Evolutionary conservation across 139 green algal species (phyloP), one percentile per base, ranked within the genome.

Genomic region (Zygnema circumcarinatum): DNA sequence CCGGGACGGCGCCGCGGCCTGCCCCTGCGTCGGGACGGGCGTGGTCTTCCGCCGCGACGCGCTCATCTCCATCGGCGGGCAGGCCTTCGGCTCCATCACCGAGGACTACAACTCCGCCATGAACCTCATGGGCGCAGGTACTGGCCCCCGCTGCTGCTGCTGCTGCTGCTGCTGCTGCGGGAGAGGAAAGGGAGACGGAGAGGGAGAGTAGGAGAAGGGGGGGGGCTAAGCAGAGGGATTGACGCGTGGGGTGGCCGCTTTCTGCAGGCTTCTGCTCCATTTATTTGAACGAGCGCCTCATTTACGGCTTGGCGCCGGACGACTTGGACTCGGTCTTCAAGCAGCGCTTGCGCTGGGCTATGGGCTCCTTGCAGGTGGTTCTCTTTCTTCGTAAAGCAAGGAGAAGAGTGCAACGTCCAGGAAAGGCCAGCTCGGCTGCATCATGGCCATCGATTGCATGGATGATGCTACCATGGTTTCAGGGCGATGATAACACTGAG

Each of bases 101-200:
- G 83, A 88, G 83, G 83, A 88, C 73, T 88, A 85, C 68, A 87
- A 87, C 68, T 41, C 67, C 11, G 81, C 81, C 2, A 87, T 87
- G 81, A 41, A 2, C 11, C 68, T 87, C 25, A 47, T 83, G 75
- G 32, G 75, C 25, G 75, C 33, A 78, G 69, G 69, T 78, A n/a
- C n/a, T 20, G 11, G 16, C 7, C 7, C 16, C 7, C 16, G 69
- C 7, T 78, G 69, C n/a, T 78, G 69, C 69, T 38, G 16, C 69
- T 38, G 11, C 7, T 78, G 7, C 16, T 78, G n/a, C n/a, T n/a
- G n/a, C n/a, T n/a, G n/a, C n/a, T n/a, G n/a, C n/a, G n/a, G n/a
- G n/a, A n/a, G n/a, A n/a, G n/a, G n/a, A n/a, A n/a, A n/a, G n/a
- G n/a, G n/a, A n/a, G n/a, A n/a, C n/a, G n/a, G n/a, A n/a, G n/a